Evolutionary conservation across 257 asterid genomes (phyloP).

Genomic region (Solanum paucissectum): DNA sequence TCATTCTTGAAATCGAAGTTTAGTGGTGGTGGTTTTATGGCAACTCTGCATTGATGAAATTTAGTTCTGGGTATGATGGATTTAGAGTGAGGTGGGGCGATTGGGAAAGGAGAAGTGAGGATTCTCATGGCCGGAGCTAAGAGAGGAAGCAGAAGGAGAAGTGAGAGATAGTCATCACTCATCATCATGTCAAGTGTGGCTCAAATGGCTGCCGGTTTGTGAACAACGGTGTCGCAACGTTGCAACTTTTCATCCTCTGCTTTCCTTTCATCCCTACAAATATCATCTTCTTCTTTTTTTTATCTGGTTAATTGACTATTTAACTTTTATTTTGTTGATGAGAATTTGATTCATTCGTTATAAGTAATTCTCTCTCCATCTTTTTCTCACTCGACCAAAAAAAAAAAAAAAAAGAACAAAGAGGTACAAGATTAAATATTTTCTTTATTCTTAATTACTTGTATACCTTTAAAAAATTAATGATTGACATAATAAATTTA

Average conservation of each 20-base stretch:
- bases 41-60: slow-evolving; percentile 2
- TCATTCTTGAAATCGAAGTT: slow-evolving; percentile 53
- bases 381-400: too few species aligned
- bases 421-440: too few species aligned
- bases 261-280: not conserved
- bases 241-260: not conserved
- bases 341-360: too few species aligned
- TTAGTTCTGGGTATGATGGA: not conserved
- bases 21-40: slow-evolving; percentile 55
- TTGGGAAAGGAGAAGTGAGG: not conserved
- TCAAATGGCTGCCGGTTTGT: not conserved
- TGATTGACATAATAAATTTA: too few species aligned
- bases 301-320: too few species aligned
- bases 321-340: too few species aligned
- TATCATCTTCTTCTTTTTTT: too few species aligned
- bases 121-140: not conserved
- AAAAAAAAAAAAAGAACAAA: too few species aligned
- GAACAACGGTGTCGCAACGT: not conserved
- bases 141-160: not conserved
- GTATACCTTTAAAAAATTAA: too few species aligned
- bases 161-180: not conserved
- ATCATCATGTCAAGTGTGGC: not conserved
- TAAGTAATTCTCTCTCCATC: too few species aligned
- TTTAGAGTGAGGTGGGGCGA: not conserved
- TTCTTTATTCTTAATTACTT: too few species aligned